Base-by-base conservation (phyloP, 169 alveolate genomes). In the Plasmodium vinckei region DNA sequence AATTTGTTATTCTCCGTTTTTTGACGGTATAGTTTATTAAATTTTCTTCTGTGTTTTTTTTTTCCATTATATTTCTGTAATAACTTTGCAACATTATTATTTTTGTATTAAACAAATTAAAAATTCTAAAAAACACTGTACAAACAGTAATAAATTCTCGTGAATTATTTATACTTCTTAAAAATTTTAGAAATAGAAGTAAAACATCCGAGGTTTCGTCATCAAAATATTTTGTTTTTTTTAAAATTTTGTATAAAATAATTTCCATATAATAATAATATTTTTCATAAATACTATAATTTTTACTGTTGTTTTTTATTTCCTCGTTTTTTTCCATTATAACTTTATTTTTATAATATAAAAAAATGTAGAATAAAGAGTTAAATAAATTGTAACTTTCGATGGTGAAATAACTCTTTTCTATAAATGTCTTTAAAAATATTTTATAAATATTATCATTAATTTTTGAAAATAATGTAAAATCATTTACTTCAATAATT, bases 191-290 rank as follows among this genome's bases (percentile, higher is more conserved):
- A 60, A 69, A 86, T 42, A 86, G 19, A 59, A 56, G 47, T 21
- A 86, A 51, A 57, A 69, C 87, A 42, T 86, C 91, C 27, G 70
- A 63, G 47, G 46, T 15, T 4, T 9, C 1, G 7, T 70, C 17
- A 64, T 86, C 87, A 53, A 86, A 86, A 86, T 57, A 59, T 25
- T 69, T 59, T 63, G 91, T 86, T 72, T 86, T 86, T 64, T 51
- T 86, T 44, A 86, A 63, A 23, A 86, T 39, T 54, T 21, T 57
- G 53, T 44, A 73, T n/a, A 86, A 3, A 57, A 86, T 39, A 39
- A 42, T 13, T 64, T 86, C 91, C 54, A 69, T 47, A 27, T 25
- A 21, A 25, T 39, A 27, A 64, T 82, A 82, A 65, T 67, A 67
- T 1, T 46, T 19, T 61, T 39, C 54, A 33, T 56, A 61, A 53